Evolutionary conservation across 306 rosid species (phyloP).

Genomic region (Sphenostylis stenocarpa): DNA sequence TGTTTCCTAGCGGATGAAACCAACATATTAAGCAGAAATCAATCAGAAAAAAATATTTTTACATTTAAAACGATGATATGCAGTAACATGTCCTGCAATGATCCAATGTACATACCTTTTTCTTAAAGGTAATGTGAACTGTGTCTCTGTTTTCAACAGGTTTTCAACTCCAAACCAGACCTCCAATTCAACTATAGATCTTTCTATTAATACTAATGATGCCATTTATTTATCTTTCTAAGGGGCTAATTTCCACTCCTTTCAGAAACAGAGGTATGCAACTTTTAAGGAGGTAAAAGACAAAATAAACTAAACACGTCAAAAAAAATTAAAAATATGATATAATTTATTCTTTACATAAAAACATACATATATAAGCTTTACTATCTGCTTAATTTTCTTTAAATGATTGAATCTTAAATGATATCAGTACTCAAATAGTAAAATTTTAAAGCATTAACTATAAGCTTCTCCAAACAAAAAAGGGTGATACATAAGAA

Average conservation of each 20-base stretch:
- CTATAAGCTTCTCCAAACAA: neutral
- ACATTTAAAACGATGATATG: neutral
- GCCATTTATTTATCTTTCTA: neutral
- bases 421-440: neutral
- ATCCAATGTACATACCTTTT: neutral
- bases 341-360: neutral
- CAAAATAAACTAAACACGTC: neutral
- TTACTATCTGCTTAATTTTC: neutral
- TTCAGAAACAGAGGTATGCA: neutral
- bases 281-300: neutral
- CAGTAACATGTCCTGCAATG: neutral
- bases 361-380: neutral
- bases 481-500: neutral
- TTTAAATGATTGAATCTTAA: neutral
- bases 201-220: neutral
- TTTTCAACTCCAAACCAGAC: neutral
- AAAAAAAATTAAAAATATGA: neutral
- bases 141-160: neutral
- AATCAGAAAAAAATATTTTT: slow-evolving; percentile 10
- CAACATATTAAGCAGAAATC: slow-evolving; percentile 5
- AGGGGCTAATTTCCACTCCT: neutral
- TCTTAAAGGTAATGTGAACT: neutral
- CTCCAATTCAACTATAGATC: neutral
- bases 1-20: slow-evolving; percentile 1
- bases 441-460: neutral